These are phyloP conservation scores for Podaxis rugospora DNA, from an alignment of 768 basidiomycete genomes.

Conservation along the genomic window DNA sequence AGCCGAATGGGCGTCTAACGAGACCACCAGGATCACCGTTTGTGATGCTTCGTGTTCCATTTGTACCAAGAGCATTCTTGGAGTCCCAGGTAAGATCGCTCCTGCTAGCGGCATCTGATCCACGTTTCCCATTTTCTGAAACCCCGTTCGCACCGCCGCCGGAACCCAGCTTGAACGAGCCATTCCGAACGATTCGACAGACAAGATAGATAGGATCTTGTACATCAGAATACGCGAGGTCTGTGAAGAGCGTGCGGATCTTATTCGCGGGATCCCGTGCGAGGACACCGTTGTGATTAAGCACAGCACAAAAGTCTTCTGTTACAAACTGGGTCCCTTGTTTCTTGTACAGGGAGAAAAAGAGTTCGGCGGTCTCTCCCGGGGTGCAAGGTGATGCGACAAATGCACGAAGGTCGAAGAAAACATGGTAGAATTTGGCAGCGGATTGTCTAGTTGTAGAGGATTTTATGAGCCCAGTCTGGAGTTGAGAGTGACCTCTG, in stretches of 20 bases:
- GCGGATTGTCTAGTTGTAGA: conserved; percentile 33
- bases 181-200: conserved; percentile 86
- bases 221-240: conserved; percentile 83
- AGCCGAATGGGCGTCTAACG: conserved; percentile 91
- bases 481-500: conserved; percentile 35
- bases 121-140: conserved; percentile 44
- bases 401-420: conserved; percentile 87
- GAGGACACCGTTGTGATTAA: conserved; percentile 89
- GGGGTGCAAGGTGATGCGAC: conserved; percentile 87
- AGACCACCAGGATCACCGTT: conserved; percentile 29
- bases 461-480: conserved; percentile 25
- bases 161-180: conserved; percentile 71
- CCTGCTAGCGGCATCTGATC: conserved; percentile 47
- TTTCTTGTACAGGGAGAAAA: conserved; percentile 90
- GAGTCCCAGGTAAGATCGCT: conserved; percentile 25
- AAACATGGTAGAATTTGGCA: conserved; percentile 84
- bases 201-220: conserved; percentile 86
- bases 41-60: conserved; percentile 1
- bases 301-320: conserved; percentile 85
- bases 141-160: conserved; percentile 33
- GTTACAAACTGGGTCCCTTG: conserved; percentile 83
- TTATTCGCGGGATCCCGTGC: conserved; percentile 72
- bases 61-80: conserved; percentile 19
- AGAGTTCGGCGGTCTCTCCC: conserved; percentile 90
- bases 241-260: conserved; percentile 85